Conservation (phyloP, 78 protist genomes). For the Cavenderia fasciculata region DNA sequence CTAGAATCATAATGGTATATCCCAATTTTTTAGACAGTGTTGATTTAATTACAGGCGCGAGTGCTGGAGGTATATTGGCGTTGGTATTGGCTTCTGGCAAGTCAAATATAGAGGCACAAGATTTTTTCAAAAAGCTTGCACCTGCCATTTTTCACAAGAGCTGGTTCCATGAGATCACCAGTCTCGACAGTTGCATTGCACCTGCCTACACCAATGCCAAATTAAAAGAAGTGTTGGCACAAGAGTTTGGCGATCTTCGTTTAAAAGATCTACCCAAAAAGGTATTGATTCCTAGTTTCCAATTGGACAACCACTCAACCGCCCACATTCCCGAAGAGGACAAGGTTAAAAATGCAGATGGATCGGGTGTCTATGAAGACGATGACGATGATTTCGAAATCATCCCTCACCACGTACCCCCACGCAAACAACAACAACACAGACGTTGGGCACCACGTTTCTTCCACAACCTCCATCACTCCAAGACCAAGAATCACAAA, state of each 20-base stretch:
- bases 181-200: conserved; percentile 47
- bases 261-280: conserved; percentile 50
- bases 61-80: conserved; percentile 76
- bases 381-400: conserved; percentile 56
- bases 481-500: conserved; percentile 42
- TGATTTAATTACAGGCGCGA: conserved; percentile 71
- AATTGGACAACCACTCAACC: conserved; percentile 42
- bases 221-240: conserved; percentile 14
- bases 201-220: conserved; percentile 59
- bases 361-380: neutral
- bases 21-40: conserved; percentile 73
- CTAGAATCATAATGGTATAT: conserved; percentile 44
- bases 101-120: conserved; percentile 9
- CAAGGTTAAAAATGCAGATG: neutral
- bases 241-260: conserved; percentile 44
- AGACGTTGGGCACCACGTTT: conserved; percentile 78
- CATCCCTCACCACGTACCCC: neutral
- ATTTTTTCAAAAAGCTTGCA: conserved; percentile 36
- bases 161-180: conserved; percentile 59
- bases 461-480: conserved; percentile 57
- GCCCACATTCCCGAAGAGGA: conserved; percentile 1
- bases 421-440: neutral
- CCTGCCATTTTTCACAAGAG: conserved; percentile 41
- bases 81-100: conserved; percentile 60
- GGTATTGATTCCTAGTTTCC: conserved; percentile 70